These are phyloP conservation scores for Termitomyces sp. DNA, from an alignment of 1,284 basidiomycete genomes.

Conservation along the genomic window DNA sequence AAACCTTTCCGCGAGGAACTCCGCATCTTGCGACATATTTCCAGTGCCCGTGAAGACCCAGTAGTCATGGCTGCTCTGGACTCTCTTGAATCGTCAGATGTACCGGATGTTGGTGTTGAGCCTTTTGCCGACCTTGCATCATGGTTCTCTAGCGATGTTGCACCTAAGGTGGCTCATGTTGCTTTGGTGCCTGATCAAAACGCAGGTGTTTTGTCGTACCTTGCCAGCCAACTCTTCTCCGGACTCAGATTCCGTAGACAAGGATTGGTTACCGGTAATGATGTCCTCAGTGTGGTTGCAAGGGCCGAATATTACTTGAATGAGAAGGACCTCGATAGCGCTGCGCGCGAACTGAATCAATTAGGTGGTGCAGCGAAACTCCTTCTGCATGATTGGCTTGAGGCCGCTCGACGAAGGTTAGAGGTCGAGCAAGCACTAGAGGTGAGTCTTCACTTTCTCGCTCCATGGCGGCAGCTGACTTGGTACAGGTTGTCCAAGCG, in stretches of 20 bases:
- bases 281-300: slow-evolving; percentile 83
- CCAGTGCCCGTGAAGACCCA: slow-evolving; percentile 65
- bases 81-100: slow-evolving; percentile 69
- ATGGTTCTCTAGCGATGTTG: slow-evolving; percentile 87
- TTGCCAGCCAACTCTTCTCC: slow-evolving; percentile 78
- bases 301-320: slow-evolving; percentile 88
- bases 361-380: slow-evolving; percentile 82
- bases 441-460: slow-evolving; percentile 36
- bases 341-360: slow-evolving; percentile 89
- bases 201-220: slow-evolving; percentile 83
- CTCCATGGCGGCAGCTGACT: neutral
- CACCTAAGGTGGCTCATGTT: slow-evolving; percentile 81
- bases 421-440: slow-evolving; percentile 94
- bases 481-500: slow-evolving; percentile 68
- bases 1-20: slow-evolving; percentile 89
- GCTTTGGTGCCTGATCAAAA: slow-evolving; percentile 88
- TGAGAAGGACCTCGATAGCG: slow-evolving; percentile 90
- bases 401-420: slow-evolving; percentile 82
- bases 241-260: slow-evolving; percentile 77
- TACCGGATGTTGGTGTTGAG: slow-evolving; percentile 84
- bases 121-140: slow-evolving; percentile 83
- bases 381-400: slow-evolving; percentile 87
- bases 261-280: slow-evolving; percentile 72
- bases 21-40: slow-evolving; percentile 71
- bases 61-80: slow-evolving; percentile 68